phyloP scores from a whole-genome alignment of 768 basidiomycete species.

The Termitomyces sp. region DNA sequence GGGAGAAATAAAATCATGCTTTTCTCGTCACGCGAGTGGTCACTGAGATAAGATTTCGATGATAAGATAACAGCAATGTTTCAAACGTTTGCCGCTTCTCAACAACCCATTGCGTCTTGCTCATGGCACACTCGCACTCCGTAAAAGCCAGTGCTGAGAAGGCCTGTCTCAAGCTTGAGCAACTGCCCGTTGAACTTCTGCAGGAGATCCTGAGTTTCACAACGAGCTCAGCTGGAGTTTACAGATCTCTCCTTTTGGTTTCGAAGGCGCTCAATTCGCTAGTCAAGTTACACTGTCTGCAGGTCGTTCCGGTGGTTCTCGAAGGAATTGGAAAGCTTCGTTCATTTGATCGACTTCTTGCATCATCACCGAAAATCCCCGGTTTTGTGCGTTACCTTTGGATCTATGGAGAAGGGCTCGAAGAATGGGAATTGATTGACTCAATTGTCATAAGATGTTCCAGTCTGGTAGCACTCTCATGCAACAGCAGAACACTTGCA shows the following conservation, averaged over 20 bases:
- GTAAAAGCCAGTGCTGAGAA: neutral
- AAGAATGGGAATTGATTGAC: constrained; percentile 6
- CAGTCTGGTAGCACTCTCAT: constrained; percentile 5
- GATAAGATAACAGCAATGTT: neutral
- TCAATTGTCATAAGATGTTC: constrained; percentile 7
- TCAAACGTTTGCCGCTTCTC: neutral
- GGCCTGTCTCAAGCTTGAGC: neutral
- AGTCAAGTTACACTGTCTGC: constrained; percentile 8
- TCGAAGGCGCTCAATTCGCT: constrained; percentile 8
- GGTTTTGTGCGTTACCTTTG: constrained; percentile 12
- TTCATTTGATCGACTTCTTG: constrained; percentile 10
- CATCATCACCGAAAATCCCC: neutral
- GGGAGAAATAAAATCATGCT: neutral
- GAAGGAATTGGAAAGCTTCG: constrained; percentile 1
- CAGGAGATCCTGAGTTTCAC: constrained; percentile 12
- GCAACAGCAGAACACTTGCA: constrained; percentile 7
- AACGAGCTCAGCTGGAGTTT: constrained; percentile 5
- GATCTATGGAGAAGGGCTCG: constrained; percentile 8
- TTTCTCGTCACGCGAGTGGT: no score
- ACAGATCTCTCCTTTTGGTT: constrained; percentile 13
- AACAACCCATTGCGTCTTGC: neutral
- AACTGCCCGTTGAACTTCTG: constrained; percentile 8
- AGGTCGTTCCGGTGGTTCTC: constrained; percentile 11
- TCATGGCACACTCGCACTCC: neutral
- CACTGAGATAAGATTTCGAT: neutral